phyloP scores from a whole-genome alignment of 192 early-diverging fungal species.

The Lobosporangium transversale region DNA sequence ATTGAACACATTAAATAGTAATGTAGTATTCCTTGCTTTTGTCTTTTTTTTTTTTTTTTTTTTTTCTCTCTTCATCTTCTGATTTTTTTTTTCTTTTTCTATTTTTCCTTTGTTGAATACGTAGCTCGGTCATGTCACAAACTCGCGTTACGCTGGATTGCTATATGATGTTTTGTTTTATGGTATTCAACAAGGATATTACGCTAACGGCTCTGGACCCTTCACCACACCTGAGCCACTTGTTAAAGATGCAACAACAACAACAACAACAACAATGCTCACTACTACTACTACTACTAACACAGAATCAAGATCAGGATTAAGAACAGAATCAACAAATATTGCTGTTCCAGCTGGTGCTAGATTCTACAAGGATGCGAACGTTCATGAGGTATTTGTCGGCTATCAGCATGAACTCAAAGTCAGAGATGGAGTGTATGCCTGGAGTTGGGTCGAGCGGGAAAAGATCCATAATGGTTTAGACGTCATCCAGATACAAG shows the following conservation, averaged over 20 bases:
- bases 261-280: background rate
- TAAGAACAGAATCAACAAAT: too few species aligned
- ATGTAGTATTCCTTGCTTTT: background rate
- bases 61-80: background rate
- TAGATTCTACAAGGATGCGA: conserved; percentile 22
- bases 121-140: conserved; percentile 37
- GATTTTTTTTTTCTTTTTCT: background rate
- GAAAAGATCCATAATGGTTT: conserved; percentile 3
- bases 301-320: too few species aligned
- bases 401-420: conserved; percentile 36
- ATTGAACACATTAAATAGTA: background rate
- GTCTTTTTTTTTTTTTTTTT: background rate
- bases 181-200: conserved; percentile 28
- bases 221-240: conserved; percentile 5
- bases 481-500: conserved; percentile 20
- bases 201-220: conserved; percentile 29
- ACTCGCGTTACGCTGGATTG: conserved; percentile 22
- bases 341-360: conserved; percentile 9
- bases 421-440: conserved; percentile 2
- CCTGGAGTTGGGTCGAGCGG: conserved; percentile 43
- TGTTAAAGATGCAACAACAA: background rate
- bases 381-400: conserved; percentile 26
- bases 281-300: background rate
- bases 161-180: conserved; percentile 18
- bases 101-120: too few species aligned